phyloP scores from a whole-genome alignment of 495 filamentous ascomycete genomes.

The Daldinia loculata region DNA sequence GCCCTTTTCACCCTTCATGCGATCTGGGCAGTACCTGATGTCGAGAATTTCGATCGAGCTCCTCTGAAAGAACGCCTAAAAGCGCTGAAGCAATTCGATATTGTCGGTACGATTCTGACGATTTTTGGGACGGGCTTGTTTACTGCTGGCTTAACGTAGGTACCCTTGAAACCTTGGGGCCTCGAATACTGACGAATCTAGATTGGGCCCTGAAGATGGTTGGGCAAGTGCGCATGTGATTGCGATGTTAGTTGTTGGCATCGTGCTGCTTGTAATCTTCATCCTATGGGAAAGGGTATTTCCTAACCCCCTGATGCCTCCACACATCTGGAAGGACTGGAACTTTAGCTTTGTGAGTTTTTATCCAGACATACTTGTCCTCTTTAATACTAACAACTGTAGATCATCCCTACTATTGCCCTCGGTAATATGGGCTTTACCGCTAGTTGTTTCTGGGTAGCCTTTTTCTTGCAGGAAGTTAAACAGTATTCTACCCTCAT shows the following conservation, averaged over 20 bases:
- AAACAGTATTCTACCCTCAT: slow-evolving; percentile 57
- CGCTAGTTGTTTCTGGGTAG: slow-evolving; percentile 60
- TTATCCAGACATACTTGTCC: slow-evolving; percentile 14
- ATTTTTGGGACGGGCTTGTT: slow-evolving; percentile 72
- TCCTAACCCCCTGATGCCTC: slow-evolving; percentile 62
- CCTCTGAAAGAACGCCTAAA: slow-evolving; percentile 52
- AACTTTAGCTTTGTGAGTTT: slow-evolving; percentile 62
- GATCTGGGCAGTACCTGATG: slow-evolving; percentile 69
- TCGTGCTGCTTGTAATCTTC: slow-evolving; percentile 64
- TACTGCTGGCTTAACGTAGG: slow-evolving; percentile 69
- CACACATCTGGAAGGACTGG: slow-evolving; percentile 62
- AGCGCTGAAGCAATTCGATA: slow-evolving; percentile 65
- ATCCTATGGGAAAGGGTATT: slow-evolving; percentile 66
- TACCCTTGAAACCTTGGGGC: slow-evolving; percentile 13
- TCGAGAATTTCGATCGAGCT: slow-evolving; percentile 58
- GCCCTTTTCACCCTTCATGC: slow-evolving; percentile 64
- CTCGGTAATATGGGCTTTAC: slow-evolving; percentile 64
- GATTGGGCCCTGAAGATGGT: slow-evolving; percentile 59
- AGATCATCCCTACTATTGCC: slow-evolving; percentile 61
- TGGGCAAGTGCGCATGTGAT: slow-evolving; percentile 70
- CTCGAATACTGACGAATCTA: slow-evolving; percentile 29
- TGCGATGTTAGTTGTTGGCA: slow-evolving; percentile 66
- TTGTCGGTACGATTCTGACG: slow-evolving; percentile 67
- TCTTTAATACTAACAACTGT: slow-evolving; percentile 38
- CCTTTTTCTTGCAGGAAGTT: slow-evolving; percentile 65